Base-by-base conservation (phyloP, 805 yeast species). In the Ogataea polymorpha region DNA sequence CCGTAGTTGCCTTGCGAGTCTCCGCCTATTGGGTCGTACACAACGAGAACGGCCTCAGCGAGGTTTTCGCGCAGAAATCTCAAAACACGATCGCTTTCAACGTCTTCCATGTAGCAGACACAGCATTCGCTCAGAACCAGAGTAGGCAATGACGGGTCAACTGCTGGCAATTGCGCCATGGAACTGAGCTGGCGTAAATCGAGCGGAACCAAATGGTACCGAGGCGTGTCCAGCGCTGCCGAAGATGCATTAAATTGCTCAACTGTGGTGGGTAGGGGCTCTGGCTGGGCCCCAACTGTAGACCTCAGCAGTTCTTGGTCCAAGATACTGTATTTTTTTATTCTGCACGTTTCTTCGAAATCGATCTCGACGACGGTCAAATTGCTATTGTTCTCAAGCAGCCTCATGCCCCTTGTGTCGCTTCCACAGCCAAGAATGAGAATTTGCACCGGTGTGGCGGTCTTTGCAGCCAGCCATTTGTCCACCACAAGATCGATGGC, bases 391-490 rank as follows among this genome's bases (percentile, higher is more conserved):
- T 58, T 33, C 6, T 63, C 54, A 29, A 84, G 58, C 12, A 79
- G 45, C 8, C 67, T 59, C 55, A 85, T 83, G 12, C 75, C 71
- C 39, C 91, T 58, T 0, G 93, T 82, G 53, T 86, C 95, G 12
- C 86, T 81, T 5, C 95, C 95, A 2, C 90, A 82, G 0, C 95
- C 95, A n/a, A 85, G 56, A 1, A 88, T 82, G 1, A 86, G 63
- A 12, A 85, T 71, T 54, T 83, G 82, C 33, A 75, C 61, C 5
- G 48, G 30, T 12, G 45, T 40, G 2, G 34, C 42, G 2, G 31
- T n/a, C 42, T 65, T 56, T 3, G 48, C 47, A 3, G 41, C 32
- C 2, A 79, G 34, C 46, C 79, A 80, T 15, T 57, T 51, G 2
- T 67, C 57, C 3, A 80, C 59, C 1, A 76, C 61, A 6, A 53